Percentiles rank a stretch among this genome's conserved stretches.
Conservation (phyloP, 441 rosid species). For the Jatropha podagrica region DNA sequence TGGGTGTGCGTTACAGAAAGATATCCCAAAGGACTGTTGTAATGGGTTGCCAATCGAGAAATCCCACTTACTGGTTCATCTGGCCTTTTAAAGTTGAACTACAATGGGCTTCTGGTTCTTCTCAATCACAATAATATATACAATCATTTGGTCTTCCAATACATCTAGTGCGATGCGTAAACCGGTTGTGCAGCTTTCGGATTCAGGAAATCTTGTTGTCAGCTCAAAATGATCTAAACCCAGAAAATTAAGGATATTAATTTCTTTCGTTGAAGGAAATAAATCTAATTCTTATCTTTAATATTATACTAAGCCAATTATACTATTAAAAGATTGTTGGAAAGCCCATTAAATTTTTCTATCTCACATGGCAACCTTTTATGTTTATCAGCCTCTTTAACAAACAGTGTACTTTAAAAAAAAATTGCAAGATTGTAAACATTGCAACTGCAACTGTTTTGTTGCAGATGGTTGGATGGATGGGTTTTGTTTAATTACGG, state of each 20-base stretch:
- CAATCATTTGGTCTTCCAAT: constrained; percentile 45
- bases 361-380: too few relatives aligned
- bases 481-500: too few relatives aligned
- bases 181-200: constrained; percentile 24
- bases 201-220: constrained; percentile 46
- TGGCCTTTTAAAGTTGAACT: background rate
- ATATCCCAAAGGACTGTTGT: constrained; percentile 28
- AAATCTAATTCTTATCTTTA: too few relatives aligned
- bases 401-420: too few relatives aligned
- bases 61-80: constrained; percentile 35
- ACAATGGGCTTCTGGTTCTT: constrained; percentile 35
- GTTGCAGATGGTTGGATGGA: too few relatives aligned
- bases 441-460: too few relatives aligned
- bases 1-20: constrained; percentile 13
- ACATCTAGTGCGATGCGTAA: constrained; percentile 16
- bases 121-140: constrained; percentile 28
- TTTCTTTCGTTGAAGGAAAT: too few relatives aligned
- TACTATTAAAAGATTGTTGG: too few relatives aligned
- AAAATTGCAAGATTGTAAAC: too few relatives aligned
- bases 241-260: background rate
- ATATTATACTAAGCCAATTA: too few relatives aligned
- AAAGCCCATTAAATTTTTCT: too few relatives aligned
- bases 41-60: constrained; percentile 69
- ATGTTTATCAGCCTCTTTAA: too few relatives aligned
- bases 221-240: constrained; percentile 16